Conservation (phyloP, 2,329 filamentous ascomycete genomes). For the Microdochium trichocladiopsis region DNA sequence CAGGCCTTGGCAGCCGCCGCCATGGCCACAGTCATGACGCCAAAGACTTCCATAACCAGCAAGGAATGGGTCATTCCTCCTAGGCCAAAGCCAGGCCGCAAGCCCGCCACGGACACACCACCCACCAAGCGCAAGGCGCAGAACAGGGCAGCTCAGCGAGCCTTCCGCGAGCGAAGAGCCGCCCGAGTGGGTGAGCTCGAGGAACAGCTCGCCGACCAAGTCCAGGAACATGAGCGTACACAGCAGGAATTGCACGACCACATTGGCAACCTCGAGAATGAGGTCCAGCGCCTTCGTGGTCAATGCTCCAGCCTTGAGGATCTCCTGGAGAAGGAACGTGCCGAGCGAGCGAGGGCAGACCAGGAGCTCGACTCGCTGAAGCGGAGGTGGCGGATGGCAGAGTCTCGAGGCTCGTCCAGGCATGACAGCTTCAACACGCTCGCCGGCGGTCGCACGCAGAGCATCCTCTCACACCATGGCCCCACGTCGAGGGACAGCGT, state of each 20-base stretch:
- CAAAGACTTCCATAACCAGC: slow-evolving; percentile 59
- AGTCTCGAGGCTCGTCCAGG: slow-evolving; percentile 14
- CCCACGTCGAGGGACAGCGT: slow-evolving; percentile 17
- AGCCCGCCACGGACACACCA: slow-evolving; percentile 88
- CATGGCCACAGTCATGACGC: slow-evolving; percentile 30
- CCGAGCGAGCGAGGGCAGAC: slow-evolving; percentile 30
- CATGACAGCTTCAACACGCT: slow-evolving; percentile 16
- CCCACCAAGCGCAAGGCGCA: slow-evolving; percentile 91
- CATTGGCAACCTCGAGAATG: slow-evolving; percentile 52
- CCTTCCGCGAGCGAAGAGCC: slow-evolving; percentile 81
- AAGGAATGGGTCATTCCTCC: slow-evolving; percentile 85
- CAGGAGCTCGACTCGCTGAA: slow-evolving; percentile 19
- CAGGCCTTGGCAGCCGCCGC: slow-evolving; percentile 36
- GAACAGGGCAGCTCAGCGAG: slow-evolving; percentile 85
- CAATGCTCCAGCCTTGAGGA: slow-evolving; percentile 57
- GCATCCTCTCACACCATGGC: slow-evolving; percentile 1
- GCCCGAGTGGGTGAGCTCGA: slow-evolving; percentile 74
- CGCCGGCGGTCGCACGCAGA: slow-evolving; percentile 4
- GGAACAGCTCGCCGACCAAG: slow-evolving; percentile 56
- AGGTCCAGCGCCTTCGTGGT: slow-evolving; percentile 58
- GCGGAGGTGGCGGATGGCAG: slow-evolving; percentile 15
- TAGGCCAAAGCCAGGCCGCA: slow-evolving; percentile 82
- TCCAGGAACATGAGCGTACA: slow-evolving; percentile 47
- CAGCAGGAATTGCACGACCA: slow-evolving; percentile 52
- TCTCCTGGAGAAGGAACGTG: slow-evolving; percentile 52